Conservation (phyloP, 2,329 filamentous ascomycete genomes). For the Aspergillus jensenii region DNA sequence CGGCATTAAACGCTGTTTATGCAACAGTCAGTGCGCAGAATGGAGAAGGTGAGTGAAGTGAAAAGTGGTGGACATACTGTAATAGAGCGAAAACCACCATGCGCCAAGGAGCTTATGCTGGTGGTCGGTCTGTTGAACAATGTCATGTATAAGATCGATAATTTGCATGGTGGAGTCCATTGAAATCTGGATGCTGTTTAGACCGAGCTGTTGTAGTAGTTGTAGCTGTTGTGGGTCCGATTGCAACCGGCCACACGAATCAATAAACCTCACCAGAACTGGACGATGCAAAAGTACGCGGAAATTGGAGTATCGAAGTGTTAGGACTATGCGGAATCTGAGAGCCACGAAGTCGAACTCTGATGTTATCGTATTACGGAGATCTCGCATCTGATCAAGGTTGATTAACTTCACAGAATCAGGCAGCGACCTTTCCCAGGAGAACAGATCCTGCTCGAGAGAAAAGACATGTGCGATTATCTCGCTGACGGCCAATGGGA, state of each 20-base stretch:
- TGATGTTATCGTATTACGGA: neutral
- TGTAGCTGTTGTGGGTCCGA: conserved; percentile 18
- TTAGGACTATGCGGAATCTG: conserved; percentile 44
- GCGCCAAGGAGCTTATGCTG: conserved; percentile 25
- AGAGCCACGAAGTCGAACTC: conserved; percentile 3
- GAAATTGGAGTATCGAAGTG: conserved; percentile 44
- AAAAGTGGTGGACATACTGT: conserved; percentile 24
- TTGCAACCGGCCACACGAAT: conserved; percentile 7
- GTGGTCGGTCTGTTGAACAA: conserved; percentile 20
- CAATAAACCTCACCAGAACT: conserved; percentile 41
- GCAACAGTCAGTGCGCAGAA: neutral
- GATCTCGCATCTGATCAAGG: neutral
- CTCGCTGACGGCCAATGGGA: conserved; percentile 22
- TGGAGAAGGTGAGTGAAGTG: neutral
- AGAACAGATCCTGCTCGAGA: conserved; percentile 17
- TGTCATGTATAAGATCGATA: conserved; percentile 24
- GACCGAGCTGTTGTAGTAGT: conserved; percentile 32
- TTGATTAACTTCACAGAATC: neutral
- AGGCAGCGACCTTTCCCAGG: conserved; percentile 18
- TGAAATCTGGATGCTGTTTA: conserved; percentile 34
- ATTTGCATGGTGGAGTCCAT: conserved; percentile 32
- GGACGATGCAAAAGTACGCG: conserved; percentile 44
- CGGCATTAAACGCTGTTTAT: too few species aligned
- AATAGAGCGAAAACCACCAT: conserved; percentile 36
- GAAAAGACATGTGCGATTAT: conserved; percentile 37